Evolutionary conservation across 2,329 filamentous ascomycete genomes (phyloP).

Genomic region (Aspergillus sp.): DNA sequence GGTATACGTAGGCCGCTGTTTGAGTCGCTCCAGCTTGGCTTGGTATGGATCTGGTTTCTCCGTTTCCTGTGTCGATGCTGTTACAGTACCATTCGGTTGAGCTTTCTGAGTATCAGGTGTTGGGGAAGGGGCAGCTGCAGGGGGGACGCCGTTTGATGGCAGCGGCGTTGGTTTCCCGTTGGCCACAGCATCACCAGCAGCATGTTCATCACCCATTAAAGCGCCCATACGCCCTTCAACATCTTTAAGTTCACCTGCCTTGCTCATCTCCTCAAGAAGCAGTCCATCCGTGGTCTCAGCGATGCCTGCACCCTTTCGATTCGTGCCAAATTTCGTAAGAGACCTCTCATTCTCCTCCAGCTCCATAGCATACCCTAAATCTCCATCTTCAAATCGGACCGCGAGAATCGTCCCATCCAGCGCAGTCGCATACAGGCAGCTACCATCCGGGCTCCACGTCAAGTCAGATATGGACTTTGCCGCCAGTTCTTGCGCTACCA

Average conservation of each 20-base stretch:
- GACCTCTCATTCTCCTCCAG: conserved; percentile 89
- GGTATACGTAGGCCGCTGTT: conserved; percentile 88
- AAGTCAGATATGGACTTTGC: conserved; percentile 92
- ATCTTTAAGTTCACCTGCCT: conserved; percentile 82
- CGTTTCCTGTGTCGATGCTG: conserved; percentile 33
- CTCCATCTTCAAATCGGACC: conserved; percentile 78
- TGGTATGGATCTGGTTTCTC: conserved; percentile 55
- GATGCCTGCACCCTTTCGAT: conserved; percentile 83
- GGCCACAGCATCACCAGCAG: conserved; percentile 53
- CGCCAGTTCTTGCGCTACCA: conserved; percentile 85
- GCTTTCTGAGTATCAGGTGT: conserved; percentile 32
- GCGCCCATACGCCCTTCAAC: conserved; percentile 96
- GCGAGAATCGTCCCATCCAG: conserved; percentile 86
- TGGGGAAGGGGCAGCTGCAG: conserved; percentile 34
- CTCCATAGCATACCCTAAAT: conserved; percentile 84
- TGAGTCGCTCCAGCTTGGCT: conserved; percentile 67
- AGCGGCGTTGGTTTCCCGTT: conserved; percentile 46
- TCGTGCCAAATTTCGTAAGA: conserved; percentile 87
- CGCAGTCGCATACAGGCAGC: conserved; percentile 80
- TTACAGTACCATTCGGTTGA: conserved; percentile 37
- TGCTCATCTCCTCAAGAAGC: conserved; percentile 85
- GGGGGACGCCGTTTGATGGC: conserved; percentile 47
- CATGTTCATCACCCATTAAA: conserved; percentile 83
- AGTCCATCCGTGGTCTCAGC: conserved; percentile 89
- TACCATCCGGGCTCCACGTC: conserved; percentile 89